Evolutionary conservation across 2,329 filamentous ascomycete species (phyloP).

Genomic region (Aspergillus fructus): DNA sequence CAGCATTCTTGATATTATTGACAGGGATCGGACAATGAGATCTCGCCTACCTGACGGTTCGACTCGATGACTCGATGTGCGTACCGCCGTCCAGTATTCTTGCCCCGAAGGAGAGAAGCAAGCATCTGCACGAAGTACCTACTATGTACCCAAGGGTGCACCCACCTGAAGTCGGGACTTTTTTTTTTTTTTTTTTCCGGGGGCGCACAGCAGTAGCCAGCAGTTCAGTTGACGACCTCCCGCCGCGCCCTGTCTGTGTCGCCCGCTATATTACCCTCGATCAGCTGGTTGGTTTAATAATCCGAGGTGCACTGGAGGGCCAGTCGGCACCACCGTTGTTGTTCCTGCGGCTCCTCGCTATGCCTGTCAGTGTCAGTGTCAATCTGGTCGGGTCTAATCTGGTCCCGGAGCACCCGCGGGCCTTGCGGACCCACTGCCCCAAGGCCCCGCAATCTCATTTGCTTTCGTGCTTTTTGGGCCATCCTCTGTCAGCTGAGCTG

Average conservation of each 20-base stretch:
- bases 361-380: constrained; percentile 3
- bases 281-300: neutral
- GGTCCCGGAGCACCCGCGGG: neutral
- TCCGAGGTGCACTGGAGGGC: neutral
- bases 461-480: neutral
- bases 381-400: neutral
- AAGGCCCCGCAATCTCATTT: neutral
- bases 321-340: neutral
- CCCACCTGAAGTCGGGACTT: neutral
- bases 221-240: neutral
- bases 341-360: constrained; percentile 8
- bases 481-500: too few relatives aligned
- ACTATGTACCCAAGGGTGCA: too few relatives aligned
- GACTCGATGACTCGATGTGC: neutral
- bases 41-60: neutral
- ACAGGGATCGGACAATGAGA: constrained; percentile 2
- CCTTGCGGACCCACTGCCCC: too few relatives aligned
- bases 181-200: neutral
- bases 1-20: neutral
- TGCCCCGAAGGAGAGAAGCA: neutral
- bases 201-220: neutral
- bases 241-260: too few relatives aligned
- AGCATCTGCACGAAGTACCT: too few relatives aligned
- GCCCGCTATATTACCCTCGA: neutral
- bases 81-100: neutral